Percentiles rank a stretch among this genome's conserved stretches.
Evolutionary conservation across 805 yeast genomes (phyloP).

Genomic region (Dipodascus geniculatus): DNA sequence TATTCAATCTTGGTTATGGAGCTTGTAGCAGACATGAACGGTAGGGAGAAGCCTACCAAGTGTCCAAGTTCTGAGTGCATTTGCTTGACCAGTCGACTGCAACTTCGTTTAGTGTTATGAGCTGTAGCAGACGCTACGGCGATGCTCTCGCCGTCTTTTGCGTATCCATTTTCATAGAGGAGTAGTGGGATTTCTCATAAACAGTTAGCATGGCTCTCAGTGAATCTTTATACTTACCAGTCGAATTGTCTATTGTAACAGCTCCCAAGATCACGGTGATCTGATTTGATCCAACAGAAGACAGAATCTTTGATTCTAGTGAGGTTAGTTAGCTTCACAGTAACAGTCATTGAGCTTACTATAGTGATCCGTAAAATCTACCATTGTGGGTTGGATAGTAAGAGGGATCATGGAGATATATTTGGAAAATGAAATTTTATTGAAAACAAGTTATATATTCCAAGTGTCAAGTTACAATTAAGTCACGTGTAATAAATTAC

Average conservation of each 20-base stretch:
- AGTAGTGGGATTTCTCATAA: background rate
- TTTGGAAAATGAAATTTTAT: too few relatives aligned
- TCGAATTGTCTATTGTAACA: background rate
- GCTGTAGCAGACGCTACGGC: background rate
- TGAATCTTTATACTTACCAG: background rate
- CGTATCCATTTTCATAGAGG: background rate
- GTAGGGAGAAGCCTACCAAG: constrained; percentile 56
- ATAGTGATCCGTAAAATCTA: too few relatives aligned
- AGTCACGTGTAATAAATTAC: too few relatives aligned
- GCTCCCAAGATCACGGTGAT: background rate
- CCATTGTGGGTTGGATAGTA: too few relatives aligned
- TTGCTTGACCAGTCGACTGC: background rate
- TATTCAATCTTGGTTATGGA: constrained; percentile 50
- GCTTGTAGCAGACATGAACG: constrained; percentile 60
- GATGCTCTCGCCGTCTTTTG: background rate
- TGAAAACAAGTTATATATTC: too few relatives aligned
- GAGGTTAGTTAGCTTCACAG: background rate
- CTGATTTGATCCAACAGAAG: background rate
- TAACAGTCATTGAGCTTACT: background rate
- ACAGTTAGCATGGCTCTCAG: background rate
- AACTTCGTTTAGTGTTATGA: background rate
- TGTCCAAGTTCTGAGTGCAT: background rate
- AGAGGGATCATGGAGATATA: too few relatives aligned
- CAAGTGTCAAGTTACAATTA: too few relatives aligned
- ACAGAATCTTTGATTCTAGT: background rate